phyloP scores from a whole-genome alignment of 768 basidiomycete genomes.

The Strobilomyces dryophilus region DNA sequence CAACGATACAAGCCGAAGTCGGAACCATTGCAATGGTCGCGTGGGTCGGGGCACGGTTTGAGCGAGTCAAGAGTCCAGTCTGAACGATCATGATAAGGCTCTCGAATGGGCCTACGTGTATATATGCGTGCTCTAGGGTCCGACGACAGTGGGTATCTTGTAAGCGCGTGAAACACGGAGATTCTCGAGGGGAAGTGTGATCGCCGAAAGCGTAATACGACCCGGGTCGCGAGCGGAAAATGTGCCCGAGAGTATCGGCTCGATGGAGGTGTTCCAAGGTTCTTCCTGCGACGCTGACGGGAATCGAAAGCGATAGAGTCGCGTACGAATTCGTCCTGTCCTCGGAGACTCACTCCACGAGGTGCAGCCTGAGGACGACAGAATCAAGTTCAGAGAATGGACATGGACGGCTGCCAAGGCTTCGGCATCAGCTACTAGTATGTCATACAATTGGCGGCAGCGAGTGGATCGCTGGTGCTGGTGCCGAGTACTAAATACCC shows the following conservation, averaged over 20 bases:
- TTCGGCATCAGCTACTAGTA: too few relatives aligned
- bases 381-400: too few relatives aligned
- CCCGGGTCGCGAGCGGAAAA: background rate
- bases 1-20: background rate
- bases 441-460: too few relatives aligned
- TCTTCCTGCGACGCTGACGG: background rate
- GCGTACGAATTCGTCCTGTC: background rate
- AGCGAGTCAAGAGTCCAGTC: background rate
- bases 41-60: background rate
- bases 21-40: background rate
- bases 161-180: background rate
- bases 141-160: background rate
- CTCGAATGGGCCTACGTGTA: background rate
- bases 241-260: background rate
- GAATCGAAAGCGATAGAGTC: background rate
- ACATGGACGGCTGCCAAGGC: too few relatives aligned
- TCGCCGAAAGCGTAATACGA: background rate
- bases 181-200: background rate
- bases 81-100: background rate
- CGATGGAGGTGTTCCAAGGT: background rate
- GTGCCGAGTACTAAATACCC: background rate
- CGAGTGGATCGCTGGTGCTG: too few relatives aligned
- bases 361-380: background rate
- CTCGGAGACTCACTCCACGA: background rate
- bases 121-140: background rate